Evolutionary conservation across 2,329 filamentous ascomycete genomes (phyloP).

Genomic region (Stachybotrys echinatus): DNA sequence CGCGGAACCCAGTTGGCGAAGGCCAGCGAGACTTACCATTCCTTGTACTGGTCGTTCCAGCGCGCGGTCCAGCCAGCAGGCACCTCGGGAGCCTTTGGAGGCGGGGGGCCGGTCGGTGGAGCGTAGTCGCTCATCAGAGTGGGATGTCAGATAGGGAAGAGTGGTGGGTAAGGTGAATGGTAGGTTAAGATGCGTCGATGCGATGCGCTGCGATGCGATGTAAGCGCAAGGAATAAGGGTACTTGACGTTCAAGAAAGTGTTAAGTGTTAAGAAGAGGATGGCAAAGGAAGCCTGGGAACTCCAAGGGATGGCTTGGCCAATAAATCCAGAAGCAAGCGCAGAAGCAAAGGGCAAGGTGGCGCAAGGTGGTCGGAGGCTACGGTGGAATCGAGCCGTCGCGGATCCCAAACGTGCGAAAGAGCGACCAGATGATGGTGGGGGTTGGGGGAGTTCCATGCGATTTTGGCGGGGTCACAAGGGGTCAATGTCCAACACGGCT

Average conservation of each 20-base stretch:
- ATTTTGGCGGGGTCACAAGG: neutral
- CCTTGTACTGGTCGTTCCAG: slow-evolving; percentile 83
- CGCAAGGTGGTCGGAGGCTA: neutral
- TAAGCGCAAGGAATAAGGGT: neutral
- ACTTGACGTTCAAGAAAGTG: neutral
- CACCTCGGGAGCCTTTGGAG: slow-evolving; percentile 58
- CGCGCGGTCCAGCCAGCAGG: slow-evolving; percentile 71
- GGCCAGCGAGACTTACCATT: slow-evolving; percentile 56
- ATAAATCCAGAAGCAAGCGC: neutral
- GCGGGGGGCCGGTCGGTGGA: slow-evolving; percentile 49
- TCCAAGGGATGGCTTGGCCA: neutral
- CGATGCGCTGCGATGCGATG: too few relatives aligned
- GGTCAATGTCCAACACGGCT: neutral
- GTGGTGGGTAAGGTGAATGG: neutral
- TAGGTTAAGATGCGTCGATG: too few relatives aligned
- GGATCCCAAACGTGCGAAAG: neutral
- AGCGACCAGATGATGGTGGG: neutral
- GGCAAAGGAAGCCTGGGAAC: neutral
- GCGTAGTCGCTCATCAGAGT: slow-evolving; percentile 49
- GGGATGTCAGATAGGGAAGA: neutral
- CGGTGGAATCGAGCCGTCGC: neutral
- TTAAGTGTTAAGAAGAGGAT: neutral
- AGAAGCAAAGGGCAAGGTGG: neutral
- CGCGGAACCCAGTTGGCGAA: too few relatives aligned
- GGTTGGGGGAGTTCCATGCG: neutral